Base-by-base conservation (phyloP, 2,329 filamentous ascomycete species). In the Lachnellula cervina region DNA sequence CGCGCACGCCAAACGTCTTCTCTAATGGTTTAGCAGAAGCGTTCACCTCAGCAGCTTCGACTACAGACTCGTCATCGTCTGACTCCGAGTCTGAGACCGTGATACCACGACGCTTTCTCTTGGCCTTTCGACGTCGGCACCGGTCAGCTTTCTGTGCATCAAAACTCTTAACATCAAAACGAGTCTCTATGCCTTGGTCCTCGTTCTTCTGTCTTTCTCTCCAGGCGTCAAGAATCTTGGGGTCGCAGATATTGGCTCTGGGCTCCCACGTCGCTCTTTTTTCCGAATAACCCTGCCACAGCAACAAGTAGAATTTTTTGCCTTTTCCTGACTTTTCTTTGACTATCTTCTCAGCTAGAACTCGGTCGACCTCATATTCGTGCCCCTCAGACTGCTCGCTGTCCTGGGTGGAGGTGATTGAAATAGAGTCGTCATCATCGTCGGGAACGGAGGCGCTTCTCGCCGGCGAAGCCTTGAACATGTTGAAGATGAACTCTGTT, bases 261-360 rank as follows among this genome's bases (percentile, higher is more conserved):
- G 77, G 76, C 59, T 83, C 78, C 78, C 78, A 83, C 0, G 81
- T 84, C 54, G 77, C 76, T 55, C 79, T 69, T n/a, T 81, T 68
- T 5, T 83, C 59, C 1, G 76, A 73, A 64, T 86, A 91, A 2
- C 74, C 77, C 25, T 75, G 72, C 87, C 87, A 90, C 57, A 81
- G 77, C 21, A 89, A 78, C 1, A 90, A 76, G 65, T 83, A 90
- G 23, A 72, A 63, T 28, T 64, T 69, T 16, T 66, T 64, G 5
- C 70, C 70, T 4, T 72, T 60, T 4, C 28, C 28, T 9, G 28
- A 32, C 28, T 32, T 32, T 32, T 32, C 28, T 32, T 32, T 32
- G 28, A 66, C 58, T 1, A 62, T 59, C 14, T 70, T 70, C 63
- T 84, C 77, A 0, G 75, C 74, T 17, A 83, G 68, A 35, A 87